Percentiles rank a stretch among this genome's conserved stretches.
phyloP scores from a whole-genome alignment of 116 monocot genomes.

The Zostera marina region DNA sequence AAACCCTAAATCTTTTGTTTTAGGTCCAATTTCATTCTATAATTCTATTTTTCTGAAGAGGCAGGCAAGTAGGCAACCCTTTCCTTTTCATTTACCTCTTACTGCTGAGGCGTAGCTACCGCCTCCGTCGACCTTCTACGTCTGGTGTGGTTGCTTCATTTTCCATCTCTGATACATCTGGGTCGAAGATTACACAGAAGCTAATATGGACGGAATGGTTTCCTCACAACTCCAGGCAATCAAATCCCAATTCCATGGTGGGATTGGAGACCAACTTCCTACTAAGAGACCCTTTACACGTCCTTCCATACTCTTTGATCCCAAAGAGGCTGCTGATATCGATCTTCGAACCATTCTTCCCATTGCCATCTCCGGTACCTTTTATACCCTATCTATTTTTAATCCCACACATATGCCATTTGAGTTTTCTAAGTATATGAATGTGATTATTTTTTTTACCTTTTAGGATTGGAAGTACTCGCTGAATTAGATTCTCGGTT shows the following conservation, averaged over 20 bases:
- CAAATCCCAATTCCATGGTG: constrained; percentile 4
- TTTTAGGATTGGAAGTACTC: constrained; percentile 58
- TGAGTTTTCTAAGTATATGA: not conserved
- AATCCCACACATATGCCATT: not conserved
- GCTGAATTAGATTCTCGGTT: constrained; percentile 32
- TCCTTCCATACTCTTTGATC: constrained; percentile 74
- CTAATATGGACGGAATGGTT: constrained; percentile 2
- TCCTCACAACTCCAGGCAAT: constrained; percentile 10
- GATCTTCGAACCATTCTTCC: constrained; percentile 58
- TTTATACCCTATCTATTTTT: not conserved
- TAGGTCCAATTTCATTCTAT: too few relatives aligned
- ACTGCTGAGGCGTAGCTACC: too few relatives aligned
- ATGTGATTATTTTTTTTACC: not conserved
- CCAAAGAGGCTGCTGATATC: constrained; percentile 86
- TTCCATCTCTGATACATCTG: too few relatives aligned
- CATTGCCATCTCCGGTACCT: constrained; percentile 65
- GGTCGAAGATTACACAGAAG: too few relatives aligned
- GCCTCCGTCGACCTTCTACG: too few relatives aligned
- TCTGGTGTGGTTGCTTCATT: too few relatives aligned
- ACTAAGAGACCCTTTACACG: constrained; percentile 37
- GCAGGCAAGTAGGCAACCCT: too few relatives aligned
- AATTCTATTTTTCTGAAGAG: too few relatives aligned
- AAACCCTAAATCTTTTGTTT: too few relatives aligned
- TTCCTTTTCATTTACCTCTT: too few relatives aligned
- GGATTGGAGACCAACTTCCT: constrained; percentile 8